Evolutionary conservation across 2,329 filamentous ascomycete genomes (phyloP).

Genomic region (Epichloe festucae): DNA sequence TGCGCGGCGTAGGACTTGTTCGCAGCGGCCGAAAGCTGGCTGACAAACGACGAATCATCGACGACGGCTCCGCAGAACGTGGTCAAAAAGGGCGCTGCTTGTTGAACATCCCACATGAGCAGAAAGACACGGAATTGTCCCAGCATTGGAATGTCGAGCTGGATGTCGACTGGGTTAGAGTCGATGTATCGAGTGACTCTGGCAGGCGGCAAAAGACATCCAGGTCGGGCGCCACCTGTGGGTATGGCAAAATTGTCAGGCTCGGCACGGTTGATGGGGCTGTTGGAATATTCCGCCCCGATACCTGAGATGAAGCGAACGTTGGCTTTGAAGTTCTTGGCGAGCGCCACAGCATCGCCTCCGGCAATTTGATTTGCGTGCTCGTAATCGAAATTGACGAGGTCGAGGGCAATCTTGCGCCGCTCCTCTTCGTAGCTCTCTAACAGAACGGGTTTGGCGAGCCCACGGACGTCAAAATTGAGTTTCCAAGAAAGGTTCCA

Average conservation of each 20-base stretch:
- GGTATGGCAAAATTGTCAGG: slow-evolving; percentile 24
- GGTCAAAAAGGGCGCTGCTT: slow-evolving; percentile 43
- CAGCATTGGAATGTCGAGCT: slow-evolving; percentile 65
- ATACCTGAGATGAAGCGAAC: slow-evolving; percentile 62
- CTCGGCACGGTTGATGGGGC: slow-evolving; percentile 32
- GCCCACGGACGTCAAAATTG: slow-evolving; percentile 39
- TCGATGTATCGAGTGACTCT: slow-evolving; percentile 64
- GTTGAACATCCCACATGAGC: slow-evolving; percentile 49
- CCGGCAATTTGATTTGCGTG: slow-evolving; percentile 45
- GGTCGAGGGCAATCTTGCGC: slow-evolving; percentile 45
- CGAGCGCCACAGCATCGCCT: slow-evolving; percentile 49
- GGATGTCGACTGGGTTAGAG: slow-evolving; percentile 64
- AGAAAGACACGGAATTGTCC: slow-evolving; percentile 68
- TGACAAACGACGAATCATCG: slow-evolving; percentile 40
- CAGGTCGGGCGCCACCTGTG: slow-evolving; percentile 37
- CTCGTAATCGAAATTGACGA: slow-evolving; percentile 46
- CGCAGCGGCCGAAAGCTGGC: slow-evolving; percentile 44
- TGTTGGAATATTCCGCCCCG: slow-evolving; percentile 47
- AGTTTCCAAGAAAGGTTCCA: slow-evolving; percentile 47
- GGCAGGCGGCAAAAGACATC: slow-evolving; percentile 50
- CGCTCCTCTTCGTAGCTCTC: slow-evolving; percentile 51
- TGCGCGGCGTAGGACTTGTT: slow-evolving; percentile 48
- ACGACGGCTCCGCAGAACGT: slow-evolving; percentile 44
- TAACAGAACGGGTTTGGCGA: slow-evolving; percentile 41
- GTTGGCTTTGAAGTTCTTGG: slow-evolving; percentile 57